Evolutionary conservation across 1,284 basidiomycete genomes (phyloP), one percentile per base, ranked within the genome.

Genomic region (Ustilago tritici): DNA sequence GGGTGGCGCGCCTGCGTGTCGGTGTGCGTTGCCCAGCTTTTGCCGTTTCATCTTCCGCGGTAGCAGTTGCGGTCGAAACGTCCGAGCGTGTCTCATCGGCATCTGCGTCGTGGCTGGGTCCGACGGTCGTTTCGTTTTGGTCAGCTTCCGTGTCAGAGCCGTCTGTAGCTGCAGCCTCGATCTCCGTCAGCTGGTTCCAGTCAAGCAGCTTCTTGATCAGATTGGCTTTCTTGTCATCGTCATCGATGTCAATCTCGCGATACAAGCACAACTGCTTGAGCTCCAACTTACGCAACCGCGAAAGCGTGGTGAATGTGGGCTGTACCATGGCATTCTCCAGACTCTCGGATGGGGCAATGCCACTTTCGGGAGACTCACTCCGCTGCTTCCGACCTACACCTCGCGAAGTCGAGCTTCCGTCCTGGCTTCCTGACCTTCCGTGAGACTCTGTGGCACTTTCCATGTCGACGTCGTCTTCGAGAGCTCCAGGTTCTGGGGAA

Each of bases 211-310:
- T 71, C 34, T 70, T 67, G 54, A 81, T 72, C 38, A 82, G 59
- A 19, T 71, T 64, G 23, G 79, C 80, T 50, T 80, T 80, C 65
- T 77, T 80, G 70, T 75, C 78, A 40, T 76, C 65, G 28, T 59
- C 54, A 7, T 67, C 61, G 14, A 66, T 47, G 35, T 54, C 52
- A 19, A 82, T 70, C 31, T 59, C 62, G 23, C 76, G 69, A 19
- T 61, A 50, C 31, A 62, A 40, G 55, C 80, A 82, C 1, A 82
- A 62, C 17, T 70, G 65, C 38, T 73, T 61, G n/a, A 82, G 62
- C 41, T 71, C 65, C 23, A 64, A 65, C 40, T 77, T 78, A n/a
- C 73, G 71, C 32, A 82, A 70, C 5, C 79, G 70, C 41, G 65
- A 58, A 9, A 82, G 71, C 46, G 72, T 52, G 2, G 67, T 58